Evolutionary conservation across 2,329 filamentous ascomycete genomes (phyloP), one percentile per base, ranked within the genome.

Genomic region (Leptodontidium sp.): DNA sequence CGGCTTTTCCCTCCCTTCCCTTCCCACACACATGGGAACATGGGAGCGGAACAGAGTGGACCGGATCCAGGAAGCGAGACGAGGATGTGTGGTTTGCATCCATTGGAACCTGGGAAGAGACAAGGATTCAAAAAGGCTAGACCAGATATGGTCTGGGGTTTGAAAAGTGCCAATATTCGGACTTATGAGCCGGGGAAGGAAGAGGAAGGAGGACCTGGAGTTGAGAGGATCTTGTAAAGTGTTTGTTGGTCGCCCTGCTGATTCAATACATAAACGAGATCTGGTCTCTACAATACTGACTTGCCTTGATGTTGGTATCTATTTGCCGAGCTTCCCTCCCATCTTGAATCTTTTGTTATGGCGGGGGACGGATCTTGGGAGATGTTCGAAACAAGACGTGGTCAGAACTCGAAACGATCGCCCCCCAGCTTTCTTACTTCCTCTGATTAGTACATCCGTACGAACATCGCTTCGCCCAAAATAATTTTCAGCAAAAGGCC

Each of bases 11-110:
- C 45, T 32, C 29, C 29, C 29, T 21, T 32, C 5, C 17, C 17
- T 21, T 32, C 5, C 17, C 17, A 14, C 17, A 4, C 17, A 17
- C 43, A 45, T 14, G 17, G 43, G 11, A 12, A 17, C 43, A 45
- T 14, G 17, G 43, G 11, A 12, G 43, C 29, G 43, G 43, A 7
- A 45, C 43, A 45, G 43, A 40, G 38, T 40, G 38, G 38, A 47
- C 3, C 45, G 8, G 45, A 47, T 21, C 55, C 55, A 24, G 26
- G 38, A 61, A 47, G 57, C 38, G 40, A 61, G 26, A 11, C 35
- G 21, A 12, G 57, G 58, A 59, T 59, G 57, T 32, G 24, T 47
- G 57, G 57, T 32, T 40, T 47, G 57, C 29, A 24, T 29, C 57
- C 38, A 12, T 32, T 32, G 29, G 26, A 32, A 12, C 21, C 21